A percentile compares a stretch with the other conserved stretches of the same genome.
Evolutionary conservation across 2,329 filamentous ascomycete genomes (phyloP).

Genomic region (Eurotiales sp.): DNA sequence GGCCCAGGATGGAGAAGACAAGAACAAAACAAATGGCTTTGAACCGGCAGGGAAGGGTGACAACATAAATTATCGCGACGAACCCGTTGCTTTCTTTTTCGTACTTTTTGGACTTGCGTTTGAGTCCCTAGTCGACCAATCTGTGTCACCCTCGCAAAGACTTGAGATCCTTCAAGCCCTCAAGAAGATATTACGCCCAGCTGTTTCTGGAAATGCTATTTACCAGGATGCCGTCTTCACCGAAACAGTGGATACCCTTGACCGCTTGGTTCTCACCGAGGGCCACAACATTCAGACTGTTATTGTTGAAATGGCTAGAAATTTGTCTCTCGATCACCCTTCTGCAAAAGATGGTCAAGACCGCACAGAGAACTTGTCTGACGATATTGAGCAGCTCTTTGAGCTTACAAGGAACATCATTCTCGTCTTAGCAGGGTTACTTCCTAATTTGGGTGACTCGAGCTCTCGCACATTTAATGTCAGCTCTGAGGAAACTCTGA

Average conservation of each 20-base stretch:
- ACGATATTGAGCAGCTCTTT: constrained; percentile 97
- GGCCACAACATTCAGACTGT: constrained; percentile 82
- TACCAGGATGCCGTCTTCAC: constrained; percentile 95
- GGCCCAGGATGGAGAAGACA: constrained; percentile 18
- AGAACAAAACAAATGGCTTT: constrained; percentile 18
- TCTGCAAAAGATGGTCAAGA: constrained; percentile 70
- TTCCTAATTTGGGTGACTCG: constrained; percentile 63
- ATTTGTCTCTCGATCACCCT: constrained; percentile 84
- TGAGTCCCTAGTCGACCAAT: constrained; percentile 84
- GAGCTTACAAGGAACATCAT: constrained; percentile 96
- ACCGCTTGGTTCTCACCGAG: constrained; percentile 88
- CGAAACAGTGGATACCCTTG: constrained; percentile 93
- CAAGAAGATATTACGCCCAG: constrained; percentile 90
- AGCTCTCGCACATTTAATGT: constrained; percentile 67
- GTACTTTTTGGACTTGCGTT: constrained; percentile 95
- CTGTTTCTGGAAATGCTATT: constrained; percentile 92
- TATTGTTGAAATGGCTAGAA: constrained; percentile 90
- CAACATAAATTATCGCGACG: constrained; percentile 96
- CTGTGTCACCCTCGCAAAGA: constrained; percentile 70
- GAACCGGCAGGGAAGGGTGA: constrained; percentile 53
- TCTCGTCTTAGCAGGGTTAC: constrained; percentile 77
- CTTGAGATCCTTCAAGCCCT: constrained; percentile 85
- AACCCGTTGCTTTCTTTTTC: constrained; percentile 98
- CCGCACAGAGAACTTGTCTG: constrained; percentile 74
- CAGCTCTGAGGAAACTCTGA: constrained; percentile 74